Percentiles rank a stretch among this genome's conserved stretches.
phyloP scores from a whole-genome alignment of 495 filamentous ascomycete genomes.

The Podospora sp. region DNA sequence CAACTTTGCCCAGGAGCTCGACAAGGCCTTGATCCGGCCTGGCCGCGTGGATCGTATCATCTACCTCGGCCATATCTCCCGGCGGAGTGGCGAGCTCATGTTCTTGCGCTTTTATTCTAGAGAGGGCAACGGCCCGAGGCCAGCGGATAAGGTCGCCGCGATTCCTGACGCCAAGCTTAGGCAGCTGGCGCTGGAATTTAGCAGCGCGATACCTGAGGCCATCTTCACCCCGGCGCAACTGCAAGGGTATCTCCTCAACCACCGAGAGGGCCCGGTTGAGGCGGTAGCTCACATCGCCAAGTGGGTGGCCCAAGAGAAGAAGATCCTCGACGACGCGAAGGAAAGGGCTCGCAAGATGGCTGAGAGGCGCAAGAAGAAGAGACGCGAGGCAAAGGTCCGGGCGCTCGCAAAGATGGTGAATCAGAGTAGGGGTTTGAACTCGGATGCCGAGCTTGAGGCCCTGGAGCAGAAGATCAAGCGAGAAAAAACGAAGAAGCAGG shows the following conservation, averaged over 20 bases:
- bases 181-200: conserved; percentile 54
- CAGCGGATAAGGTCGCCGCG: conserved; percentile 13
- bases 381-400: conserved; percentile 14
- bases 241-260: conserved; percentile 63
- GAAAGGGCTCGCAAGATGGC: conserved; percentile 21
- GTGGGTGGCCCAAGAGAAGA: conserved; percentile 49
- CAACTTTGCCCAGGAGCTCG: conserved; percentile 67
- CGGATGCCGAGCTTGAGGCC: conserved; percentile 23
- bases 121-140: conserved; percentile 25
- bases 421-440: conserved; percentile 1
- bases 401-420: conserved; percentile 12
- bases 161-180: conserved; percentile 36
- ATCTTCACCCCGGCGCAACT: conserved; percentile 68
- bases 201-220: conserved; percentile 51
- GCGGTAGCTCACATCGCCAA: conserved; percentile 48
- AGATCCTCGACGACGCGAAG: conserved; percentile 27
- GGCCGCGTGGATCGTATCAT: conserved; percentile 71
- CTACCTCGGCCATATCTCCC: conserved; percentile 55
- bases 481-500: neutral
- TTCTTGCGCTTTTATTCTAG: conserved; percentile 53
- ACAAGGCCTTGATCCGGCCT: conserved; percentile 67
- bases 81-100: conserved; percentile 48
- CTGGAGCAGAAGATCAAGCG: conserved; percentile 17
- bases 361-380: conserved; percentile 27
- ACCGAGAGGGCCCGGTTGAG: conserved; percentile 54